A percentile compares a stretch with the other conserved stretches of the same genome.
phyloP scores from a whole-genome alignment of 139 green algal species.

The Astrephomene gubernaculifera region DNA sequence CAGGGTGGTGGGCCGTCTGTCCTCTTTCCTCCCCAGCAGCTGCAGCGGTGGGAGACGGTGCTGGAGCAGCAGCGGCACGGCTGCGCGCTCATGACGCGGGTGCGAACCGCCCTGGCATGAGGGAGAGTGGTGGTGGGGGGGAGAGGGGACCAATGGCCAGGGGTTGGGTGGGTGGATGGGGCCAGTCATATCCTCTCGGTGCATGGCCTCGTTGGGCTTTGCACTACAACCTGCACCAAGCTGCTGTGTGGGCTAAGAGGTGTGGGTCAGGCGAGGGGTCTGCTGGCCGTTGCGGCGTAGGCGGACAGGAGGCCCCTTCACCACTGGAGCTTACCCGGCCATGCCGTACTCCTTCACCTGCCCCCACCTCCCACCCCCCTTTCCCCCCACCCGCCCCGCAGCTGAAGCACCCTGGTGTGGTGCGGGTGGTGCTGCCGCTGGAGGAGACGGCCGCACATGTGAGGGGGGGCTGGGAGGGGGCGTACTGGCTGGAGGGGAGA shows the following conservation, averaged over 20 bases:
- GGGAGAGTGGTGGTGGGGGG: neutral
- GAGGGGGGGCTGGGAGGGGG: neutral
- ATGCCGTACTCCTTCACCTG: neutral
- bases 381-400: conserved; percentile 11
- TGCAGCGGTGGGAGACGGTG: conserved; percentile 11
- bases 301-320: too few species aligned
- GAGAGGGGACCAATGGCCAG: neutral
- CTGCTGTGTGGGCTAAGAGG: too few species aligned
- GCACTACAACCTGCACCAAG: too few species aligned
- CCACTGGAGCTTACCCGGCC: too few species aligned
- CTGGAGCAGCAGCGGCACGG: conserved; percentile 58
- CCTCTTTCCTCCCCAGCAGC: too few species aligned
- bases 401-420: conserved; percentile 79
- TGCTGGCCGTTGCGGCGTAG: too few species aligned
- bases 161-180: neutral
- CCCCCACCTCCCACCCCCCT: neutral
- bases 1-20: neutral
- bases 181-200: too few species aligned
- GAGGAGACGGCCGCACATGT: conserved; percentile 82
- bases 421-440: conserved; percentile 83
- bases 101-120: neutral
- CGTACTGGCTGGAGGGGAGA: too few species aligned
- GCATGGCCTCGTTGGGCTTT: too few species aligned
- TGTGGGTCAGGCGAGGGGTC: too few species aligned
- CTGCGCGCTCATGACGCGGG: conserved; percentile 57